phyloP scores from a whole-genome alignment of 768 basidiomycete species.

The Candolleomyces aberdarensis region DNA sequence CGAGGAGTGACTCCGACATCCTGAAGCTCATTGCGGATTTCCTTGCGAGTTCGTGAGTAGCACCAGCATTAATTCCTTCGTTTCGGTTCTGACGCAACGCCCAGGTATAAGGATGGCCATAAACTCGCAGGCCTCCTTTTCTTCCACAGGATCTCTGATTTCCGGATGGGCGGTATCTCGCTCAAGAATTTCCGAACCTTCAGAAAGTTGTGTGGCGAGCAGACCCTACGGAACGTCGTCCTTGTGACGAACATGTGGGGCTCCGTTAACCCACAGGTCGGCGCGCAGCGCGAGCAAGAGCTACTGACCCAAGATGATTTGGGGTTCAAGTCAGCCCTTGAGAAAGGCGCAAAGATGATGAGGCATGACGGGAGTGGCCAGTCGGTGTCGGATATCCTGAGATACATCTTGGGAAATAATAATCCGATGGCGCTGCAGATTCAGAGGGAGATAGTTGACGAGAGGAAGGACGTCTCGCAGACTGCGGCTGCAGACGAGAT shows the following conservation, averaged over 20 bases:
- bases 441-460: constrained; percentile 51
- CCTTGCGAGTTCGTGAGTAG: constrained; percentile 29
- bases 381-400: constrained; percentile 41
- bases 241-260: constrained; percentile 58
- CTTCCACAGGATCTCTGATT: constrained; percentile 52
- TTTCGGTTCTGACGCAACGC: background rate
- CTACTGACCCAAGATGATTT: constrained; percentile 33
- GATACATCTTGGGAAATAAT: constrained; percentile 28
- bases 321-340: constrained; percentile 41
- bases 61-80: background rate
- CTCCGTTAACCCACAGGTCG: constrained; percentile 30
- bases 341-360: constrained; percentile 39
- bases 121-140: constrained; percentile 19
- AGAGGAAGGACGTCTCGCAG: constrained; percentile 40
- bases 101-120: constrained; percentile 5
- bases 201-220: constrained; percentile 49
- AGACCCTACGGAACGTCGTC: constrained; percentile 45
- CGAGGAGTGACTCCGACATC: constrained; percentile 43
- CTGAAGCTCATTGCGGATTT: constrained; percentile 47
- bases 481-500: constrained; percentile 55
- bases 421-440: constrained; percentile 41
- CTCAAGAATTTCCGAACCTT: constrained; percentile 51
- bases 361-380: constrained; percentile 35
- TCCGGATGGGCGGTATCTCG: constrained; percentile 49
- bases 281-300: constrained; percentile 38